phyloP scores from a whole-genome alignment of 352 stramenopile genomes.

The Globisporangium spiculum region DNA sequence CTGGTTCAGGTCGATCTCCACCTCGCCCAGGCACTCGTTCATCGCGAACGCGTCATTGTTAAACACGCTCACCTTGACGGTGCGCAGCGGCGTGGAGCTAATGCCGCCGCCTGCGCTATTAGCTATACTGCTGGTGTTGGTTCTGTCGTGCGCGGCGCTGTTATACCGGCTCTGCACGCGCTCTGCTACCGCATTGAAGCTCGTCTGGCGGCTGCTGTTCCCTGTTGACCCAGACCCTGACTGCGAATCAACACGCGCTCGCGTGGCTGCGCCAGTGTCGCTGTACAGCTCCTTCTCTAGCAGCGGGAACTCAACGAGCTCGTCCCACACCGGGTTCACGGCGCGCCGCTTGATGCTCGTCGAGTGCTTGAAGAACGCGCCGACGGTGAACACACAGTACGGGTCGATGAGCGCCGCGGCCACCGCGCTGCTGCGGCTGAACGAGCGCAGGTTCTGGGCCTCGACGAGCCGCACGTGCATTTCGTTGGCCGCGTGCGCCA shows the following conservation, averaged over 20 bases:
- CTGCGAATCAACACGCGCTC: not conserved
- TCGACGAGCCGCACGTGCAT: slow-evolving; percentile 55
- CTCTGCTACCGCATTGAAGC: not conserved
- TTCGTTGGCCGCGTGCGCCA: slow-evolving; percentile 38
- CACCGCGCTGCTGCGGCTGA: slow-evolving; percentile 22
- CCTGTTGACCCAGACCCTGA: not conserved
- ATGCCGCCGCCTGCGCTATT: not conserved
- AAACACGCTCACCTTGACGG: slow-evolving; percentile 45
- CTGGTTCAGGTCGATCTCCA: slow-evolving; percentile 45
- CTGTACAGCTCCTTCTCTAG: slow-evolving; percentile 23
- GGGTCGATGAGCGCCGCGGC: slow-evolving; percentile 33
- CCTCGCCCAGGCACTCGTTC: slow-evolving; percentile 48
- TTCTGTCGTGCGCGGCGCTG: not conserved
- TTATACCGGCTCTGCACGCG: not conserved
- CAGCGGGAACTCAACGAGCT: slow-evolving; percentile 29
- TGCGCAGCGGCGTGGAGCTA: slow-evolving; percentile 20
- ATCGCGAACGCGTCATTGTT: slow-evolving; percentile 56
- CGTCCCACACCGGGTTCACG: slow-evolving; percentile 39
- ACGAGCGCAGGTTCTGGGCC: slow-evolving; percentile 42
- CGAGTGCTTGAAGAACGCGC: slow-evolving; percentile 28
- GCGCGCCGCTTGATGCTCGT: slow-evolving; percentile 42
- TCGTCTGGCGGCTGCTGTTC: slow-evolving; percentile 7
- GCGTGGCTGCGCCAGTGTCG: not conserved
- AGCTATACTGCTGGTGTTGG: not conserved
- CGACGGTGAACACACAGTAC: slow-evolving; percentile 47